Base-by-base conservation (phyloP, 2,329 filamentous ascomycete genomes). In the Graphiopsis chlorocephala region DNA sequence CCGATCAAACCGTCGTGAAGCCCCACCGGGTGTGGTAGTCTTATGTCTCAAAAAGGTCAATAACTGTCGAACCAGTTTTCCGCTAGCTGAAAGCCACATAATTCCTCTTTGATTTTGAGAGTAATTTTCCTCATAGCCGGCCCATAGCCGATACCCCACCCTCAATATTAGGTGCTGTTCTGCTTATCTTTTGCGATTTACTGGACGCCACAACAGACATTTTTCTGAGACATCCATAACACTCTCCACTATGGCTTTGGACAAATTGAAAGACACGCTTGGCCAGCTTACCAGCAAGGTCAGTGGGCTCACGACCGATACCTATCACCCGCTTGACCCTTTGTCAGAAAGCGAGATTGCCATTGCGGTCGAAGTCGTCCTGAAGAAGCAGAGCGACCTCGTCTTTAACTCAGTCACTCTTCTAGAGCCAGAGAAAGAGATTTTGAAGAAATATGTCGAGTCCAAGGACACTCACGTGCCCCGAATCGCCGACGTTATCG, bases 321-420 rank as follows among this genome's bases (percentile, higher is more conserved):
- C 45, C 8, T 84, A 86, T 42, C 87, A 94, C 73, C 91, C 91
- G 6, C 84, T 93, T 66, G 91, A 95, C 71, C 91, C 91, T 63
- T 86, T 95, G 56, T 84, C 84, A 17, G 81, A 84, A 8, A 76
- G 79, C 1, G 92, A 95, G 77, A 94, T 95, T 70, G 87, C 90
- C 72, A 78, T 83, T 20, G 86, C 86, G 12, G 88, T 92, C 56
- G 78, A 83, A 2, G 79, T 90, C 26, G 82, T 95, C 68, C 88
- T 86, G 66, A 86, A 88, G 70, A 82, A 88, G 64, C 83, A 95
- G 74, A 82, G 86, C 66, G 82, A 88, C 50, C 83, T 94, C 66
- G 86, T 87, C 77, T 96, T 93, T 84, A 94, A 96, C 80, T 90
- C 92, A 4, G 88, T 96, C 62, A 90, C 90, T 2, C 81, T 96